Evolutionary conservation across 768 basidiomycete genomes (phyloP).

Genomic region (Phlebiopsis gigantea): DNA sequence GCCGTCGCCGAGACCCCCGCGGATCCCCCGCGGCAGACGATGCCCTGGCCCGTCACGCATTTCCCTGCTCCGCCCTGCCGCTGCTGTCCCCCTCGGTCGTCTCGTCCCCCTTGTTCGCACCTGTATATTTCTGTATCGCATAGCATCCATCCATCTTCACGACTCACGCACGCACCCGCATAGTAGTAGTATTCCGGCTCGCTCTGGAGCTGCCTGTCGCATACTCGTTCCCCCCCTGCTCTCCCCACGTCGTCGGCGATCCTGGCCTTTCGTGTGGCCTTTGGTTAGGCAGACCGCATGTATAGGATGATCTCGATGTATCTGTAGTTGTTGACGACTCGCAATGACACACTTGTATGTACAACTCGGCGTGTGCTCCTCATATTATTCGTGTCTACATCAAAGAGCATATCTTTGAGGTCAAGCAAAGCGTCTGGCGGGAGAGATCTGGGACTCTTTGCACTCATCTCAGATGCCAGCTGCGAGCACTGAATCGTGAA

Average conservation of each 20-base stretch:
- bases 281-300: conserved; percentile 4
- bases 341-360: conserved; percentile 15
- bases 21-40: background rate
- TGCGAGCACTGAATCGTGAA: background rate
- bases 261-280: conserved; percentile 2
- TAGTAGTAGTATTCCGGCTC: conserved; percentile 6
- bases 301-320: conserved; percentile 10
- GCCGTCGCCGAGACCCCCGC: background rate
- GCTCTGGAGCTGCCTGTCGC: conserved; percentile 14
- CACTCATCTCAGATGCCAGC: background rate
- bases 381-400: background rate
- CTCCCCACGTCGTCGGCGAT: background rate
- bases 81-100: conserved; percentile 13
- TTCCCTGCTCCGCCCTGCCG: background rate
- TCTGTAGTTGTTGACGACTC: conserved; percentile 13
- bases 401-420: background rate
- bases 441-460: background rate
- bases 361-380: background rate
- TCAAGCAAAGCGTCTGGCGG: background rate
- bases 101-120: conserved; percentile 5
- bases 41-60: conserved; percentile 10
- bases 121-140: background rate
- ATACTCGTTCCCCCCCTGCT: background rate
- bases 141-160: conserved; percentile 6
- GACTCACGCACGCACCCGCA: conserved; percentile 13